These are phyloP conservation scores for Purshia tridentata DNA, from an alignment of 306 rosid genomes.

Conservation along the genomic window DNA sequence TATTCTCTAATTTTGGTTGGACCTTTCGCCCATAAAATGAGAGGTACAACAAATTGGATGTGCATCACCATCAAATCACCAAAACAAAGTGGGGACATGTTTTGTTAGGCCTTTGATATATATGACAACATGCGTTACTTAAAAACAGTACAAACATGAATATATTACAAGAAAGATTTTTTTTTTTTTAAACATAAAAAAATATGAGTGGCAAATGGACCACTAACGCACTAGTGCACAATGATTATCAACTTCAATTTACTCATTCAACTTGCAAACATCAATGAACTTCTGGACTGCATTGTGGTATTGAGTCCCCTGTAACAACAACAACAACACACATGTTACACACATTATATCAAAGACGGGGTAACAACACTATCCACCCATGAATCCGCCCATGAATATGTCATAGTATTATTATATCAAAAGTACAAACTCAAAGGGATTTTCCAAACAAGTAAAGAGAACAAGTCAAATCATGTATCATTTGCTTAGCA, in stretches of 20 bases:
- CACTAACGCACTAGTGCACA: constrained; percentile 28
- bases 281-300: constrained; percentile 69
- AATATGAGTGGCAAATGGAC: constrained; percentile 28
- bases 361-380: constrained; percentile 26
- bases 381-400: constrained; percentile 7
- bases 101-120: constrained; percentile 21
- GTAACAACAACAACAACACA: constrained; percentile 11
- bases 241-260: constrained; percentile 33
- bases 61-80: constrained; percentile 17
- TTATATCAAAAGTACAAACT: constrained; percentile 12
- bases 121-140: constrained; percentile 21
- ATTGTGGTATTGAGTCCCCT: constrained; percentile 75
- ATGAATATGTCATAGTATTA: constrained; percentile 10
- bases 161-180: constrained; percentile 8
- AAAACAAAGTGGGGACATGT: constrained; percentile 37
- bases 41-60: constrained; percentile 34
- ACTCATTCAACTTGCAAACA: constrained; percentile 65
- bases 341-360: background rate
- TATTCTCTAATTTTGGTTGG: constrained; percentile 31
- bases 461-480: constrained; percentile 4
- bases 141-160: constrained; percentile 17
- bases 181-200: constrained; percentile 28
- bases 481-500: background rate
- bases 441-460: constrained; percentile 2
- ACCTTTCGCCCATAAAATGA: constrained; percentile 41